Evolutionary conservation across 2,329 filamentous ascomycete species (phyloP).

Genomic region (Phaeosphaeria sp.): DNA sequence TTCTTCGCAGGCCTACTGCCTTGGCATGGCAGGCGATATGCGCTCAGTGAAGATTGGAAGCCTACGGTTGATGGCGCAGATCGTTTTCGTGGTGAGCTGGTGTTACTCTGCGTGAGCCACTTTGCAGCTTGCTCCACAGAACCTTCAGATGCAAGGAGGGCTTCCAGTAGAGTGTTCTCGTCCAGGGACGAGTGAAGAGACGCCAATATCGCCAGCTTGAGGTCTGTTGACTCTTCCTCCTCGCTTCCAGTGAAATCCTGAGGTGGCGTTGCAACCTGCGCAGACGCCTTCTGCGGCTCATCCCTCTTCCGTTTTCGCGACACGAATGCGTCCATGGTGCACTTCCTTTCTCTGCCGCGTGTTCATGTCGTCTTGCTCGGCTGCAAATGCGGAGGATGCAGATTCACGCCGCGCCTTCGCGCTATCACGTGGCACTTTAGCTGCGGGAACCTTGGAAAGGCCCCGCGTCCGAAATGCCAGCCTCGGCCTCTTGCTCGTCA

Average conservation of each 20-base stretch:
- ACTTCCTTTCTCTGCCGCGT: not conserved
- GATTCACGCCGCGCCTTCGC: constrained; percentile 4
- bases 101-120: constrained; percentile 54
- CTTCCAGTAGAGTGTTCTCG: constrained; percentile 75
- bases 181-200: constrained; percentile 74
- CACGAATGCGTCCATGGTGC: constrained; percentile 48
- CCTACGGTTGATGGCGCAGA: constrained; percentile 33
- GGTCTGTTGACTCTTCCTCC: constrained; percentile 81
- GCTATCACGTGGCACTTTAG: constrained; percentile 23
- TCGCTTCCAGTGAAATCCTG: constrained; percentile 7
- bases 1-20: constrained; percentile 33
- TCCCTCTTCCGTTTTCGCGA: constrained; percentile 45
- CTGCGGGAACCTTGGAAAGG: constrained; percentile 13
- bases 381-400: not conserved
- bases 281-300: constrained; percentile 9
- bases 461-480: constrained; percentile 23
- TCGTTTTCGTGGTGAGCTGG: constrained; percentile 45
- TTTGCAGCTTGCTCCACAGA: constrained; percentile 71
- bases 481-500: constrained; percentile 33
- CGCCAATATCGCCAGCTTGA: constrained; percentile 83
- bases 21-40: constrained; percentile 25
- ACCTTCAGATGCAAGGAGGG: constrained; percentile 79
- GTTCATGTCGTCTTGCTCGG: constrained; percentile 2
- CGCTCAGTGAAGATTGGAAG: constrained; percentile 54
- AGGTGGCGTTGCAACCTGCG: constrained; percentile 1